Evolutionary conservation across 768 basidiomycete genomes (phyloP), one percentile per base, ranked within the genome.

Genomic region (Rhizopogon vesiculosus): DNA sequence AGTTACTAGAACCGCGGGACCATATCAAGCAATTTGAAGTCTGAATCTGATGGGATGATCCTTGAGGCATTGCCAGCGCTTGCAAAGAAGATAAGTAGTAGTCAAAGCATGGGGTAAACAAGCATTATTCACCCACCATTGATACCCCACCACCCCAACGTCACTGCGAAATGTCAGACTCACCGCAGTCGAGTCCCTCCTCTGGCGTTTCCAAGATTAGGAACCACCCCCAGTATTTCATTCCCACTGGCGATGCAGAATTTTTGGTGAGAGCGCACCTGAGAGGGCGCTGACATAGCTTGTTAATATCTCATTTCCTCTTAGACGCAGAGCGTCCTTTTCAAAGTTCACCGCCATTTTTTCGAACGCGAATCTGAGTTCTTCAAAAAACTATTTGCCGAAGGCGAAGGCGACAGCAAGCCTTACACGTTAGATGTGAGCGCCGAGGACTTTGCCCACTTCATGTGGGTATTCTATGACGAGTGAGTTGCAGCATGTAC

Each of bases 401-500:
- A 56, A 2, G 49, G 28, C 0, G 44, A 28, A 5, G 58, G 57
- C 0, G 31, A 19, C 0, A 31, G 49, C 0, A 53, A 55, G 5
- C 66, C 62, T 0, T 66, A 55, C 0, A 66, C 59, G 2, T 18
- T 52, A 2, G 61, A 76, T 2, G 70, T 76, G 2, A 69, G 64
- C 0, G 59, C 69, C 0, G 55, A 66, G 0, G 73, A 80, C 0
- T 83, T 85, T 53, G 74, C 75, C 1, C 66, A 65, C 0, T 74
- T 85, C 0, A 62, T 84, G 0, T 83, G 81, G 76, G 75, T 84
- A 0, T 83, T 82, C 61, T 85, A 85, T 51, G 81, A 83, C 41
- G 74, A 75, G 80, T 82, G 58, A 61, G 76, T 63, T 2, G 7
- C 31, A n/a, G 31, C 8, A 12, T 7, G 5, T 39, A 39, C 18